Percentiles rank a stretch among this genome's conserved stretches.
These are phyloP conservation scores for Golubevia sp. DNA, from an alignment of 1,284 basidiomycete genomes.

Conservation along the genomic window DNA sequence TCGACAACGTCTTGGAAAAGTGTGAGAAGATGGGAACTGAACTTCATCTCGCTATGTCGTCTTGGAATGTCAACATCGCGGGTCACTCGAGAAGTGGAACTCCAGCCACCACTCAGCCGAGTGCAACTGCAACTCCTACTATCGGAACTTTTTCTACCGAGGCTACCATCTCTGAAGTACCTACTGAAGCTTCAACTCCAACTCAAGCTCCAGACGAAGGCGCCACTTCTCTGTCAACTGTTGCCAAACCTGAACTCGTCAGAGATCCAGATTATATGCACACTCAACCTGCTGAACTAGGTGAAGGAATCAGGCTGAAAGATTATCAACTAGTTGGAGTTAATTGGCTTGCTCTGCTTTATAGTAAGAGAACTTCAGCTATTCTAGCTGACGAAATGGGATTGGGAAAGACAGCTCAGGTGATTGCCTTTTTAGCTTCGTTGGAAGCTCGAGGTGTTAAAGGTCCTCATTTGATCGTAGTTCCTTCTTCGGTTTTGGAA, in stretches of 20 bases:
- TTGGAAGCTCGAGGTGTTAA: slow-evolving; percentile 76
- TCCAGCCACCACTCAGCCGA: too few relatives aligned
- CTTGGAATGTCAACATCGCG: slow-evolving; percentile 70
- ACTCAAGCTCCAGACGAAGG: slow-evolving; percentile 11
- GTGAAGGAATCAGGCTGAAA: slow-evolving; percentile 78
- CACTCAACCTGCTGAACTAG: slow-evolving; percentile 75
- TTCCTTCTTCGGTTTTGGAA: slow-evolving; percentile 88
- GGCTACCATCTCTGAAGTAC: slow-evolving; percentile 10
- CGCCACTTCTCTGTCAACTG: too few relatives aligned
- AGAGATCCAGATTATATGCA: slow-evolving; percentile 66
- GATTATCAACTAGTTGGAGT: slow-evolving; percentile 97
- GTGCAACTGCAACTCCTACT: slow-evolving; percentile 4
- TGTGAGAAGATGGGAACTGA: slow-evolving; percentile 81
- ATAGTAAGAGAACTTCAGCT: slow-evolving; percentile 79
- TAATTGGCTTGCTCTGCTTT: slow-evolving; percentile 92
- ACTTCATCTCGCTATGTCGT: slow-evolving; percentile 71
- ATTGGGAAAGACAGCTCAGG: slow-evolving; percentile 96
- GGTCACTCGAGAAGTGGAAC: slow-evolving; percentile 41
- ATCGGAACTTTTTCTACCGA: slow-evolving; percentile 13
- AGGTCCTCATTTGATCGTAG: slow-evolving; percentile 91
- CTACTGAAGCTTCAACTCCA: slow-evolving; percentile 16
- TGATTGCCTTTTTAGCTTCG: slow-evolving; percentile 92
- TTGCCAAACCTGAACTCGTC: neutral
- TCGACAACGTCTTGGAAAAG: slow-evolving; percentile 83
- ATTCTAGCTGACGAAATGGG: slow-evolving; percentile 98